phyloP scores from a whole-genome alignment of 2,329 filamentous ascomycete species.

The Pseudocercospora ulei region DNA sequence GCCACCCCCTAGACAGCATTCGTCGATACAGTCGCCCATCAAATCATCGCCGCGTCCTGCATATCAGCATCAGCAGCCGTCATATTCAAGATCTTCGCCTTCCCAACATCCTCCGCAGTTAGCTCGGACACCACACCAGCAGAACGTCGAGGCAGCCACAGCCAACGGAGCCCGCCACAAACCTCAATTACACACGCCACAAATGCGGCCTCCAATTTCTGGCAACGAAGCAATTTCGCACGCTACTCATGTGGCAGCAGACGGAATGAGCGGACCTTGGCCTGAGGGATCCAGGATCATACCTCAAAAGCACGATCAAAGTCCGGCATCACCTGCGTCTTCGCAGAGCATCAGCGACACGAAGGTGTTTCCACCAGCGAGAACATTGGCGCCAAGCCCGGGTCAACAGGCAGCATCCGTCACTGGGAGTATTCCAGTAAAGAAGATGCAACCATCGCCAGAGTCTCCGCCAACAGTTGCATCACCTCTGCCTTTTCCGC shows the following conservation, averaged over 20 bases:
- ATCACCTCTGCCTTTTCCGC: neutral
- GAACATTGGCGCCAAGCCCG: slow-evolving; percentile 26
- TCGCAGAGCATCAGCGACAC: slow-evolving; percentile 19
- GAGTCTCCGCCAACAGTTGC: neutral
- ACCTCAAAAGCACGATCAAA: slow-evolving; percentile 31
- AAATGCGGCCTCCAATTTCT: slow-evolving; percentile 16
- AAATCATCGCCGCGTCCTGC: slow-evolving; percentile 28
- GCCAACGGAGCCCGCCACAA: slow-evolving; percentile 15
- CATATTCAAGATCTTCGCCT: slow-evolving; percentile 5
- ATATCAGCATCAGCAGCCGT: slow-evolving; percentile 6
- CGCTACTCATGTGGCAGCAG: slow-evolving; percentile 26
- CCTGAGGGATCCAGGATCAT: slow-evolving; percentile 28
- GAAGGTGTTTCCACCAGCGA: slow-evolving; percentile 24
- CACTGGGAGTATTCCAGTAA: slow-evolving; percentile 28
- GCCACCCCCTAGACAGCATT: slow-evolving; percentile 25
- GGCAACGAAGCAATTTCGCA: slow-evolving; percentile 14
- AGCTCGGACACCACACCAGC: slow-evolving; percentile 15
- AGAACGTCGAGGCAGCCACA: slow-evolving; percentile 9
- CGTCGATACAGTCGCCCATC: slow-evolving; percentile 26
- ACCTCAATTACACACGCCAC: slow-evolving; percentile 15
- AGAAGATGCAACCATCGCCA: slow-evolving; percentile 23
- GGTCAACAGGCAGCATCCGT: slow-evolving; percentile 23
- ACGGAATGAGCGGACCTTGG: slow-evolving; percentile 33
- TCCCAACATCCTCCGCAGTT: slow-evolving; percentile 9
- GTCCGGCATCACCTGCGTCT: slow-evolving; percentile 19